Evolutionary conservation across 768 basidiomycete genomes (phyloP).

Genomic region (Tylopilus rubrobrunneus): DNA sequence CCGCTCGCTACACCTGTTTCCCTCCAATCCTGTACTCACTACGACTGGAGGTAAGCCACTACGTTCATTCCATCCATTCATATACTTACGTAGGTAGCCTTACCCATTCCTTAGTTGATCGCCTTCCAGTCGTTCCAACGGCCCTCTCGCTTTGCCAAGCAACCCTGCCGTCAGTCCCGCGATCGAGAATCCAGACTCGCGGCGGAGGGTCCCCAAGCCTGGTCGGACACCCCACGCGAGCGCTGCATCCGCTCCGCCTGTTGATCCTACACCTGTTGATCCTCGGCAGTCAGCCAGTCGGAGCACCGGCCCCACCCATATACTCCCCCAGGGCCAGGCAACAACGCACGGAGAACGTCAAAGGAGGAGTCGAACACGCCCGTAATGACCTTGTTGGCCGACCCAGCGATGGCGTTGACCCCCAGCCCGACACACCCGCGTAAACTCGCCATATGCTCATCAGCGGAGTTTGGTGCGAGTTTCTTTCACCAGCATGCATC

Average conservation of each 20-base stretch:
- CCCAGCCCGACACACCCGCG: conserved; percentile 76
- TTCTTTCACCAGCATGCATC: no score
- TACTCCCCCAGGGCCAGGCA: conserved; percentile 42
- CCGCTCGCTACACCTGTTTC: no score
- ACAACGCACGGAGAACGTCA: conserved; percentile 75
- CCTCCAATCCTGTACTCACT: no score
- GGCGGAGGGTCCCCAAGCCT: conserved; percentile 64
- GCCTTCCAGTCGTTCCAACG: no score
- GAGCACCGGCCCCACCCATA: background rate
- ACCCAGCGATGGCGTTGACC: conserved; percentile 75
- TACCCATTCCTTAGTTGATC: no score
- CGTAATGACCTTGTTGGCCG: conserved; percentile 71
- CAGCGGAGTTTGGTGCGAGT: conserved; percentile 14
- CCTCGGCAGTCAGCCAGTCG: background rate
- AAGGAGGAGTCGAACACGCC: conserved; percentile 91
- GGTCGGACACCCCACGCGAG: conserved; percentile 33
- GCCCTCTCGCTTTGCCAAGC: conserved; percentile 2
- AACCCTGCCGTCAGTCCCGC: conserved; percentile 66
- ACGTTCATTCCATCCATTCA: no score
- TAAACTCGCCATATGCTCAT: conserved; percentile 50
- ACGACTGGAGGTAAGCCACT: no score
- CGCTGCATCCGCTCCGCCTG: conserved; percentile 7
- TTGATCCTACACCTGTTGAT: background rate
- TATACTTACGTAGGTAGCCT: no score
- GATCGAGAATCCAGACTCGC: conserved; percentile 81